Base-by-base conservation (phyloP, 306 rosid species). In the Prunus mira region DNA sequence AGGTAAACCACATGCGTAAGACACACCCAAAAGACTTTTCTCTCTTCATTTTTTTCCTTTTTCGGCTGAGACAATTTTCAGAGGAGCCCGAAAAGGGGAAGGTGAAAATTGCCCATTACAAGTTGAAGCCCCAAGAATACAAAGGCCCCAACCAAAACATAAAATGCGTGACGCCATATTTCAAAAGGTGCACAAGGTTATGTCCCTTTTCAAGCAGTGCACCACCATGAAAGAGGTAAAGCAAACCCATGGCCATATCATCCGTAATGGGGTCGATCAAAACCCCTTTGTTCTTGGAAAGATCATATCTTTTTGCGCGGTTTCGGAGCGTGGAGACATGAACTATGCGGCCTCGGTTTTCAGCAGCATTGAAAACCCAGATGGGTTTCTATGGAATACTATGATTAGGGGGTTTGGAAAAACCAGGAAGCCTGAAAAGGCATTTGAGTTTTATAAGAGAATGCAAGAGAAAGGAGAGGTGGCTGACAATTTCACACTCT, bases 371-470 rank as follows among this genome's bases (percentile, higher is more conserved):
- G 52, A 83, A 54, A 86, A 81, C 75, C 90, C 97, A 6, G 93
- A 93, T 62, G 84, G 80, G 10, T 93, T 91, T 79, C 76, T 87
- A 3, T 89, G 88, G 87, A 91, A 93, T 65, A 82, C 97, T 58
- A 89, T 89, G 88, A 88, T 91, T 27, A 89, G 98, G 62, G 98
- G 93, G 19, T 87, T 86, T 67, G 93, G 89, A 24, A 88, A 82
- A 45, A 70, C 81, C 12, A 6, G 14, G 54, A 72, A 81, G 72
- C 85, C 89, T 14, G 62, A 55, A 34, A 82, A 49, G 1, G 89
- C 96, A 47, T 54, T 93, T 69, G 60, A 67, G 69, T 89, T 86
- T 51, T 89, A 72, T 69, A 84, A 43, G 76, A 82, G 70, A 79
- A 91, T 93, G 96, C 85, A 69, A 62, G 65, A 54, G 46, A 67